A percentile compares a stretch with the other conserved stretches of the same genome.
These are phyloP conservation scores for Priceomyces haplophilus DNA, from an alignment of 805 yeast species.

Conservation along the genomic window DNA sequence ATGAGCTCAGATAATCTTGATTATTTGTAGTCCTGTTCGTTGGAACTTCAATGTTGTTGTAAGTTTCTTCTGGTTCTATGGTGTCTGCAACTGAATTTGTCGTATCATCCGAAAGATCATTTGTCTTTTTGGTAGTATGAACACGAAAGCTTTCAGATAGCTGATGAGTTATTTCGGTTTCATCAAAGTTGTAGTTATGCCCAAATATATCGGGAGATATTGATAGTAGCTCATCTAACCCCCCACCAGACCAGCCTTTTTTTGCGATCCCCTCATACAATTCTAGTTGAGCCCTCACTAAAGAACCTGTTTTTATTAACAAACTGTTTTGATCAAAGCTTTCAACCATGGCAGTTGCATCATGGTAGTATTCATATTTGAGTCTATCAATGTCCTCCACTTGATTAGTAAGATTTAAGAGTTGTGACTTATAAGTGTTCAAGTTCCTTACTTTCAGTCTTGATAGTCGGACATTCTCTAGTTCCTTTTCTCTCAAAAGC, in stretches of 20 bases:
- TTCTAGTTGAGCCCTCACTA: constrained; percentile 77
- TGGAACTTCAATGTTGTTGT: background rate
- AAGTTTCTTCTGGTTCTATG: background rate
- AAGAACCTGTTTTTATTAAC: constrained; percentile 54
- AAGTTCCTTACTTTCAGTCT: constrained; percentile 62
- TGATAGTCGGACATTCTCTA: constrained; percentile 56
- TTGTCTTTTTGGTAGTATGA: background rate
- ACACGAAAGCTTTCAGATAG: background rate
- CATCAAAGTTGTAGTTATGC: background rate
- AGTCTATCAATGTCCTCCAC: constrained; percentile 75
- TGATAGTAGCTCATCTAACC: constrained; percentile 65
- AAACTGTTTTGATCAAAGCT: constrained; percentile 52
- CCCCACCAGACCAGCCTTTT: constrained; percentile 88
- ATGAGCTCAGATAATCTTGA: background rate
- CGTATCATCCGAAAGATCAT: background rate
- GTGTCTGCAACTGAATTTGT: background rate
- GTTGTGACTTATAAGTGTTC: constrained; percentile 61
- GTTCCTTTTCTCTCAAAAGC: constrained; percentile 57
- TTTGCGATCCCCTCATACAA: constrained; percentile 76
- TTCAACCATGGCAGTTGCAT: constrained; percentile 59
- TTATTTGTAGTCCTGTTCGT: background rate
- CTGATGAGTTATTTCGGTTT: background rate
- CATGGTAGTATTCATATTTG: constrained; percentile 71
- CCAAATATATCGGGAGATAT: constrained; percentile 54
- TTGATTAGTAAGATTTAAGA: constrained; percentile 65